Base-by-base conservation (phyloP, 305 asterid genomes). In the Solanum hybrid region DNA sequence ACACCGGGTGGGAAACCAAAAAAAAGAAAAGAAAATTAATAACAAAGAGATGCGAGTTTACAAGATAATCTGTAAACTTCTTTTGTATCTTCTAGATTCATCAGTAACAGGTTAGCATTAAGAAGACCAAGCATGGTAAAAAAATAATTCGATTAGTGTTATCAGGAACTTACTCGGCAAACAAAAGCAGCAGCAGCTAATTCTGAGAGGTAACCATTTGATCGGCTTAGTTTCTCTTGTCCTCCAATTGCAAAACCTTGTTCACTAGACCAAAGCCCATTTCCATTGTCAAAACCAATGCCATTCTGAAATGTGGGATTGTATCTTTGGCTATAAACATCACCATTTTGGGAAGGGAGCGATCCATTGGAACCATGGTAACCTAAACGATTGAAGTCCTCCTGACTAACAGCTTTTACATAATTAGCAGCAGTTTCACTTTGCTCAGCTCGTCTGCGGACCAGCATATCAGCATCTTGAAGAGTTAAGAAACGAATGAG, bases 121-220 rank as follows among this genome's bases (percentile, higher is more conserved):
- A n/a, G 88, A 85, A 32, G 46, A 85, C 40, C 46, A 85, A 85
- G n/a, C 77, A 85, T 22, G 46, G 77, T 34, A 51, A 85, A 12
- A 29, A 32, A 32, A 5, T 64, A 64, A 60, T 60, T 60, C 5
- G 26, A 60, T 20, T 20, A 32, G 38, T 84, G 87, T 20, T 56
- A 26, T 84, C 16, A 27, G 88, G 88, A 73, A 89, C 96, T 89
- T 89, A 97, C 99, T 92, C 96, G 94, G 93, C 99, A 97, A 91
- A 97, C 99, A 94, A 96, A 97, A 84, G 99, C 96, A 80, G 99
- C 99, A 51, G 99, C 99, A 46, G 99, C 99, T 91, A 97, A 90
- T 90, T 97, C 99, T n/a, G 99, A 96, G 66, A 96, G 94, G 91
- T 96, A 96, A 87, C 99, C 99, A 91, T 95, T 92, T 90, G 92